Percentiles rank a stretch among this genome's conserved stretches.
These are phyloP conservation scores for Anethum foeniculum DNA, from an alignment of 140 eudicot genomes.

Conservation along the genomic window DNA sequence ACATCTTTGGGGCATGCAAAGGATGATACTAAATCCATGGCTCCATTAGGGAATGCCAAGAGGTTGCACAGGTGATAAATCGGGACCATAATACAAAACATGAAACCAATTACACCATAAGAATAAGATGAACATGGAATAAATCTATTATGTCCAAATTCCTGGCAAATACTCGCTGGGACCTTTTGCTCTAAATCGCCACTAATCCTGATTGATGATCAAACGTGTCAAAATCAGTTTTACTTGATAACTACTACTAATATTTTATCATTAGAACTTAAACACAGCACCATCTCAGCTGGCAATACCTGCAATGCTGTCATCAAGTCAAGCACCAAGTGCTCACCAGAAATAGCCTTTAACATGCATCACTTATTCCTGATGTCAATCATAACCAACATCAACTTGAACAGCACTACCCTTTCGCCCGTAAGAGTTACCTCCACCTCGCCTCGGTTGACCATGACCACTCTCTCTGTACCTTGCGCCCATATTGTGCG, in stretches of 20 bases:
- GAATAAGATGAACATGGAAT: slow-evolving; percentile 21
- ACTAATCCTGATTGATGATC: slow-evolving; percentile 25
- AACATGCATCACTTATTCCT: slow-evolving; percentile 11
- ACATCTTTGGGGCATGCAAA: not conserved
- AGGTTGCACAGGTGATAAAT: slow-evolving; percentile 11
- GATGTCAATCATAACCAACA: slow-evolving; percentile 27
- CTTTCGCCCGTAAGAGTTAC: slow-evolving; percentile 50
- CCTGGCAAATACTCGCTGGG: slow-evolving; percentile 8
- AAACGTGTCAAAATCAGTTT: slow-evolving; percentile 12
- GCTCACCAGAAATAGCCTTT: slow-evolving; percentile 12
- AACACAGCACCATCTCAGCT: slow-evolving; percentile 7
- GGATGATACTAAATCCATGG: not conserved
- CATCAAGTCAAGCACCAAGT: slow-evolving; percentile 7
- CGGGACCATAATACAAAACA: slow-evolving; percentile 23
- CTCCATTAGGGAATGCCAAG: slow-evolving; percentile 8
- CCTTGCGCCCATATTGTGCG: slow-evolving; percentile 36
- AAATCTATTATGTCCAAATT: slow-evolving; percentile 6
- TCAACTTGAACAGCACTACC: slow-evolving; percentile 28
- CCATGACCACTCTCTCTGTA: slow-evolving; percentile 55
- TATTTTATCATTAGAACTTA: not conserved
- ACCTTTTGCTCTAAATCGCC: slow-evolving; percentile 29
- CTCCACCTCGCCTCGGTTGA: slow-evolving; percentile 54
- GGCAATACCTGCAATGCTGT: slow-evolving; percentile 19
- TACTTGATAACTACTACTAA: slow-evolving; percentile 1
- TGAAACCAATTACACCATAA: slow-evolving; percentile 23